Conservation (phyloP, 768 basidiomycete genomes). For the Collybiopsis confluens region DNA sequence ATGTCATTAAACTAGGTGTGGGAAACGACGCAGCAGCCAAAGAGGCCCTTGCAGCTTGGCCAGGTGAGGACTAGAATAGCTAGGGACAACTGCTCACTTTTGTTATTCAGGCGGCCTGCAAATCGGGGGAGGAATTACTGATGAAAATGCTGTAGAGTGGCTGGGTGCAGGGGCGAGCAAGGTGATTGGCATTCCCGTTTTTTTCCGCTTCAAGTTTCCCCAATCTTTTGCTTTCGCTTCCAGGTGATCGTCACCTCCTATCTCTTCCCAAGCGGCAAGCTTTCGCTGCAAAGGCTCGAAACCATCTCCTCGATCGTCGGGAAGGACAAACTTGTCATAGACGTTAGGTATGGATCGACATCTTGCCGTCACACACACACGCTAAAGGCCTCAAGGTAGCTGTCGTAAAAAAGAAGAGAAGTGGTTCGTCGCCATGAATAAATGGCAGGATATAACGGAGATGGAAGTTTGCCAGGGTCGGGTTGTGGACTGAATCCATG, state of each 20-base stretch:
- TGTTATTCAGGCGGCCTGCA: slow-evolving; percentile 67
- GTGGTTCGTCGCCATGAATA: slow-evolving; percentile 98
- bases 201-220: not conserved
- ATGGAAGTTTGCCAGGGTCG: slow-evolving; percentile 85
- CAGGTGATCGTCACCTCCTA: slow-evolving; percentile 98
- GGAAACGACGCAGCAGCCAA: slow-evolving; percentile 87
- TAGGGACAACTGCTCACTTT: slow-evolving; percentile 10
- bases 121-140: slow-evolving; percentile 90
- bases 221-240: not conserved
- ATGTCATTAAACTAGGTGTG: slow-evolving; percentile 93
- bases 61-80: slow-evolving; percentile 38
- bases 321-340: slow-evolving; percentile 86
- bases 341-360: slow-evolving; percentile 70
- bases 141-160: slow-evolving; percentile 79
- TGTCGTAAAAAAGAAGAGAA: slow-evolving; percentile 71
- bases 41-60: slow-evolving; percentile 82
- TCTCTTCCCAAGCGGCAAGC: slow-evolving; percentile 82
- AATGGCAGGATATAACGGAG: slow-evolving; percentile 95
- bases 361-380: not conserved
- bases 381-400: slow-evolving; percentile 35
- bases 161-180: slow-evolving; percentile 87
- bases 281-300: slow-evolving; percentile 70
- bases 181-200: slow-evolving; percentile 39
- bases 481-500: slow-evolving; percentile 6
- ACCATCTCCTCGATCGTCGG: slow-evolving; percentile 61